Percentiles rank a stretch among this genome's conserved stretches.
Evolutionary conservation across 2,329 filamentous ascomycete species (phyloP).

Genomic region (Elsinoe perseae): DNA sequence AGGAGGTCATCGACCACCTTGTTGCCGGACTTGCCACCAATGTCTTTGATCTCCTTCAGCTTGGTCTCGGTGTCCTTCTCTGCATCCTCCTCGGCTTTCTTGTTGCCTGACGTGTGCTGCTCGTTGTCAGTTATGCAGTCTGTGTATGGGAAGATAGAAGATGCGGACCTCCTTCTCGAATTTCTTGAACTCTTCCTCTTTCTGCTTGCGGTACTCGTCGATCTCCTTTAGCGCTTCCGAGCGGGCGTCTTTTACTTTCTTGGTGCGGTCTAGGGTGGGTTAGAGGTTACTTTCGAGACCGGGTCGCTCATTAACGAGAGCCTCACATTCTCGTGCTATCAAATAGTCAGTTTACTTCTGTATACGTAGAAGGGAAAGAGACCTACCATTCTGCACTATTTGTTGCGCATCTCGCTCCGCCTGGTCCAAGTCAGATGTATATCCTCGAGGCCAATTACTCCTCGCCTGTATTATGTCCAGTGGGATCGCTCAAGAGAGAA

Average conservation of each 20-base stretch:
- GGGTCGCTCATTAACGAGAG: slow-evolving; percentile 2
- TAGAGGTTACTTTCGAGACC: slow-evolving; percentile 20
- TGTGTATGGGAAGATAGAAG: slow-evolving; percentile 18
- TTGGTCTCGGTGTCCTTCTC: slow-evolving; percentile 72
- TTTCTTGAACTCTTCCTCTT: slow-evolving; percentile 90
- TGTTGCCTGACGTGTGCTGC: slow-evolving; percentile 88
- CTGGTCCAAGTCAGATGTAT: slow-evolving; percentile 46
- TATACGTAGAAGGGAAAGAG: slow-evolving; percentile 14
- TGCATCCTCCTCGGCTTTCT: slow-evolving; percentile 61
- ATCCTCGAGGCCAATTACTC: too few species aligned
- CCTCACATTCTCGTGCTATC: slow-evolving; percentile 76
- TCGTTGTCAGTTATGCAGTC: background rate
- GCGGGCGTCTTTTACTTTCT: slow-evolving; percentile 92
- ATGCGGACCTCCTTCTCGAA: slow-evolving; percentile 68
- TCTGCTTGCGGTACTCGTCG: slow-evolving; percentile 78
- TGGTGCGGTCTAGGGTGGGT: slow-evolving; percentile 65
- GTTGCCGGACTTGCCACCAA: slow-evolving; percentile 70
- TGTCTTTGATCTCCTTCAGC: slow-evolving; percentile 71
- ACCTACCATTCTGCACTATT: slow-evolving; percentile 90
- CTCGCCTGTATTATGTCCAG: too few species aligned
- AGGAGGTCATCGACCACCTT: slow-evolving; percentile 78
- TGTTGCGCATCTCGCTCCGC: slow-evolving; percentile 97
- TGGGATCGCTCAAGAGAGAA: too few species aligned
- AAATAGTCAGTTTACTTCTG: slow-evolving; percentile 19
- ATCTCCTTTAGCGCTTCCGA: slow-evolving; percentile 97